Evolutionary conservation across 148 eudicot species (phyloP), one percentile per base, ranked within the genome.

Genomic region (Polygonum maritimum): DNA sequence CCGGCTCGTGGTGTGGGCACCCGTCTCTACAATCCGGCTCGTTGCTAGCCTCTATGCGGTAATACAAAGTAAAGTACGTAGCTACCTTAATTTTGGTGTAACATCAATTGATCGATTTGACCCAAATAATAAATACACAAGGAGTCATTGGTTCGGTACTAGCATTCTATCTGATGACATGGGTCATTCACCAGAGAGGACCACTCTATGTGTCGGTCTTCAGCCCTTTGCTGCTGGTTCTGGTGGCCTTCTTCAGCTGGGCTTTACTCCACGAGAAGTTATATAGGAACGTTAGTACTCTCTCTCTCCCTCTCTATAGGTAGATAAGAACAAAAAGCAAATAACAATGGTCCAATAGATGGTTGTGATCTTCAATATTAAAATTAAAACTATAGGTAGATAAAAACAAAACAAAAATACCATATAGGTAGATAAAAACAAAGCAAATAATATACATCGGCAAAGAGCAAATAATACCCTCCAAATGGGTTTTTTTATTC

Each of bases 121-220:
- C 31, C 31, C 31, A 26, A 26, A 26, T 26, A 26, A 26, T 26
- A 36, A 41, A 15, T n/a, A 44, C 6, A 39, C 81, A 94, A 95
- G 97, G 98, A 55, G 58, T 85, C 11, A 81, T 88, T 51, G 87
- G 92, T 15, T 82, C 88, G 14, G 98, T 85, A 7, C 55, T 88
- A 7, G 86, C 86, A n/a, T 83, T 88, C 69, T 83, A 89, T 80
- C 74, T 90, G 5, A 86, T 90, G 89, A 54, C 95, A 57, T 94
- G 98, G 98, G 83, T 92, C 18, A 89, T 94, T 51, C 89, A 85
- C 21, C 85, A 81, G 71, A 90, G 80, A 83, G 98, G 98, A 14
- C 98, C 98, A 33, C 84, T 94, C 4, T 94, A 91, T 57, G 98
- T 88, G 10, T 90, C 98, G 0, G 93, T 94, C 11, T 94, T 94